Conservation (phyloP, 1,139 yeast genomes). For the Sugiyamaella sp. region DNA sequence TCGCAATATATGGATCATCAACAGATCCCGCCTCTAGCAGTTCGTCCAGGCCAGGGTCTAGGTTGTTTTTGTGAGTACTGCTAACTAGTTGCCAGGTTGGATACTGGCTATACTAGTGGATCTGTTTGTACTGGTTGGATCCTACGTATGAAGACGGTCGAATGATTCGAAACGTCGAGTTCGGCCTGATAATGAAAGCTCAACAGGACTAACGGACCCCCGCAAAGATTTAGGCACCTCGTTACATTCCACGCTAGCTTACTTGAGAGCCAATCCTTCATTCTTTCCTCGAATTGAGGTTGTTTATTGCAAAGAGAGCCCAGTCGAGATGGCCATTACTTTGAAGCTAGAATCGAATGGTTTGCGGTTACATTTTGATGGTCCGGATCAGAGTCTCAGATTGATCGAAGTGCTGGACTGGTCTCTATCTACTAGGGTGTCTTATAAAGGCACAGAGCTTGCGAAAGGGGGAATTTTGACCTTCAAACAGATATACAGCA, state of each 20-base stretch:
- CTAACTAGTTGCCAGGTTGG: too few species aligned
- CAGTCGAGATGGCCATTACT: conserved; percentile 30
- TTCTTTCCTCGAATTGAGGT: conserved; percentile 36
- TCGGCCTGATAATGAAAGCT: too few species aligned
- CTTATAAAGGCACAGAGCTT: conserved; percentile 37
- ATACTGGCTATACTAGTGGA: too few species aligned
- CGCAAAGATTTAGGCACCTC: conserved; percentile 33
- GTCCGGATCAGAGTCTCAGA: conserved; percentile 33
- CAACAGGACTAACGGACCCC: too few species aligned
- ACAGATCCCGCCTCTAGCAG: conserved; percentile 5
- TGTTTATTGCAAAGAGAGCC: conserved; percentile 30
- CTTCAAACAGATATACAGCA: conserved; percentile 37
- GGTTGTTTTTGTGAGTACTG: conserved; percentile 17
- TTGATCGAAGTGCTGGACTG: conserved; percentile 37
- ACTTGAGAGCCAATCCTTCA: conserved; percentile 31
- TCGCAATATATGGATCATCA: conserved; percentile 9
- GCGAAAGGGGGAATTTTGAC: conserved; percentile 31
- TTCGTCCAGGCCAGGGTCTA: conserved; percentile 19
- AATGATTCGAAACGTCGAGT: too few species aligned
- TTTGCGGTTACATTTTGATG: conserved; percentile 37
- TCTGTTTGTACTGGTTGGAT: too few species aligned
- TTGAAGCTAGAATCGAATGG: conserved; percentile 36
- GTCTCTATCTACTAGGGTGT: conserved; percentile 28
- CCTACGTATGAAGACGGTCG: too few species aligned
- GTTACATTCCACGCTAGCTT: conserved; percentile 30